phyloP scores from a whole-genome alignment of 75 land plant genomes.

The Cryptomeria japonica region DNA sequence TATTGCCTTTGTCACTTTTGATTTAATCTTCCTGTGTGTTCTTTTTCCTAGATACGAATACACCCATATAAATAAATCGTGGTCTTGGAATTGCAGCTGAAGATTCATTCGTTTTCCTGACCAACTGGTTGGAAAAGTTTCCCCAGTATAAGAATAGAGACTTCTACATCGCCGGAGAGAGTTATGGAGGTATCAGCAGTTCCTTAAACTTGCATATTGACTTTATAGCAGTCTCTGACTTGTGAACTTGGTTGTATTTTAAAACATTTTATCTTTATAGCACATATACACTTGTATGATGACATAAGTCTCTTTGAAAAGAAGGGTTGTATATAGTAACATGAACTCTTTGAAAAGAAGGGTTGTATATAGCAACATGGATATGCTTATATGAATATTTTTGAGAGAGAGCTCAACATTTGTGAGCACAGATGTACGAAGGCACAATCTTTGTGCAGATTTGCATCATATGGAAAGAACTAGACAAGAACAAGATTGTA shows the following conservation, averaged over 20 bases:
- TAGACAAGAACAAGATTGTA: background rate
- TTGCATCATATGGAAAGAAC: background rate
- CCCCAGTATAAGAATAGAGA: slow-evolving; percentile 82
- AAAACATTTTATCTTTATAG: background rate
- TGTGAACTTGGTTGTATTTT: background rate
- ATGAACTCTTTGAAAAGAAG: background rate
- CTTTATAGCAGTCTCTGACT: background rate
- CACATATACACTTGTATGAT: background rate
- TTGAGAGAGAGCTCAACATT: background rate
- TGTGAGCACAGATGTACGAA: background rate
- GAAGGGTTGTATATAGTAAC: background rate
- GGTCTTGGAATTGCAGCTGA: slow-evolving; percentile 61
- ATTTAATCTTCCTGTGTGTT: background rate
- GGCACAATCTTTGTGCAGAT: background rate
- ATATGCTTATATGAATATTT: background rate
- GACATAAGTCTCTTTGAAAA: background rate
- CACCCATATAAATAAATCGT: slow-evolving; percentile 38
- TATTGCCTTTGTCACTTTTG: background rate
- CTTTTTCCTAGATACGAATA: background rate
- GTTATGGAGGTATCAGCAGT: slow-evolving; percentile 78
- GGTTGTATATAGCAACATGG: background rate
- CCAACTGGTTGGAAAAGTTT: slow-evolving; percentile 77
- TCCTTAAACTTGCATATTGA: background rate
- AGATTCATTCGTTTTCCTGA: slow-evolving; percentile 60
- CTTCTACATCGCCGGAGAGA: slow-evolving; percentile 94